Evolutionary conservation across 2,329 filamentous ascomycete species (phyloP), one percentile per base, ranked within the genome.

Genomic region (Trichophyton simii): DNA sequence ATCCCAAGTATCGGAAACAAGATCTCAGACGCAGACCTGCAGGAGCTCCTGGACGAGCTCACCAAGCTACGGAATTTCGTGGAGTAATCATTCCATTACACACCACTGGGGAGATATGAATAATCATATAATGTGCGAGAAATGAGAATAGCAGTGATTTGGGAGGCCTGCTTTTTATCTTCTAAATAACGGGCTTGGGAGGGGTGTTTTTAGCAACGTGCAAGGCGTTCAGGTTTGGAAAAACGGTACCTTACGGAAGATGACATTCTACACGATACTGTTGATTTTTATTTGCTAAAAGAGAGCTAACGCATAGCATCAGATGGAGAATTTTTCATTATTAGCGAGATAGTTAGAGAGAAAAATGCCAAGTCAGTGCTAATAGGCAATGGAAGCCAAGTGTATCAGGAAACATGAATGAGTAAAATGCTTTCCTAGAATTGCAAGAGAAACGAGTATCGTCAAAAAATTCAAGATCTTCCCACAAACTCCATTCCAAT

Each of bases 1-100:
- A 95, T 99, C 65, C 95, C 94, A 0, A 96, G 83, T 67, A 74
- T 99, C 58, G 82, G 86, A 68, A 86, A 91, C 74, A 99, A 99
- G 78, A 95, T 97, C 70, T 83, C 82, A 64, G 92, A 97, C 72
- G 88, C 90, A 41, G 89, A 95, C 67, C 77, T 99, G 65, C 87
- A 95, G 74, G 87, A 91, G 65, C 79, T 97, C 62, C 81, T 99
- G 62, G 87, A 96, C 70, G 91, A 99, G 78, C 87, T 97, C 76
- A 88, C 86, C 68, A 95, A 95, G 79, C 78, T 95, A 71, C 78
- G 82, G 68, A 76, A 77, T 65, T 77, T 77, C 63, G 75, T 74
- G 0, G 74, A 77, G 67, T 76, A 62, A 66, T 20, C 5, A 3
- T 25, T 9, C 34, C 34, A 38, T 11, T 13, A 38, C 31, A 22